Base-by-base conservation (phyloP, 768 basidiomycete genomes). In the Lentinula lateritia region DNA sequence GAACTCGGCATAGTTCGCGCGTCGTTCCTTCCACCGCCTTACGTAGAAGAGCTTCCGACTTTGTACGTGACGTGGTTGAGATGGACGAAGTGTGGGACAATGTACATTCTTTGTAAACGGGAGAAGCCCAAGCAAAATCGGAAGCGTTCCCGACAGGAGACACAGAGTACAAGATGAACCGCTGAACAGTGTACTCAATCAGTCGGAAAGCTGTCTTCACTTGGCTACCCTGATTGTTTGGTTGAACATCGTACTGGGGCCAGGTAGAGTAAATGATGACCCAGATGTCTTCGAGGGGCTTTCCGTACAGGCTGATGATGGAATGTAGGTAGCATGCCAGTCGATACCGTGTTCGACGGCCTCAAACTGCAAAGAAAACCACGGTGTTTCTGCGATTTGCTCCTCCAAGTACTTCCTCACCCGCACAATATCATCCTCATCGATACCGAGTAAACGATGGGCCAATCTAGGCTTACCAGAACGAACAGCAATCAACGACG, bases 391-490 rank as follows among this genome's bases (percentile, higher is more conserved):
- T n/a, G 16, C 13, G 7, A 46, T 16, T 20, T 46, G 45, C 10
- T 67, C 66, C 9, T 67, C 66, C 16, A 81, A 69, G 18, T 67
- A 68, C 13, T 34, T 42, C 43, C 62, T 64, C 9, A 76, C 64
- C 1, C 62, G 58, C 4, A 59, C 54, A 8, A 66, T 28, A 55
- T 79, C 79, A 0, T 63, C 53, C 1, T 58, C 16, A 9, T 62
- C 68, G 60, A 80, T 75, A 2, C 67, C 68, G 16, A 66, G 61
- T 10, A 80, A 43, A 7, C 75, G 71, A 58, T 80, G 75, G 23
- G 71, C 63, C 66, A 72, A 69, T 12, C 78, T 67, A 32, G 73
- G 69, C 57, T 73, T 66, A 5, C 66, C 70, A 0, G 64, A 54
- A 0, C 79, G 70, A 2, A 64, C 58, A 0, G 43, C 62, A 36